Percentiles rank a stretch among this genome's conserved stretches.
phyloP scores from a whole-genome alignment of 1,284 basidiomycete genomes.

The Ceratobasidium sp. region DNA sequence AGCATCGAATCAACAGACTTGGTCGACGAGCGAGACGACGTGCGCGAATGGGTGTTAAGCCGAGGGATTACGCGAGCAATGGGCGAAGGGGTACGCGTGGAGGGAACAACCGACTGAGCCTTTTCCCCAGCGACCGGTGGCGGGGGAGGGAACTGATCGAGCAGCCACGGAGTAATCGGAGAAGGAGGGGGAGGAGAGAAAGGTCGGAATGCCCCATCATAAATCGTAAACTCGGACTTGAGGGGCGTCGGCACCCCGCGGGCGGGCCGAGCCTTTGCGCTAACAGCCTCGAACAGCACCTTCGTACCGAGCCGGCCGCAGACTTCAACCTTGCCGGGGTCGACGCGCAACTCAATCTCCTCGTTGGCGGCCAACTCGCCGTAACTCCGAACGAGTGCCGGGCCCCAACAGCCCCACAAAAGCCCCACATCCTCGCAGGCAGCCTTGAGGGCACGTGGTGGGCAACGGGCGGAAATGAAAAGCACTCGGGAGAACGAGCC shows the following conservation, averaged over 20 bases:
- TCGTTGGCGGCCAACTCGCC: conserved; percentile 27
- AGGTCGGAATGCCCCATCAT: conserved; percentile 30
- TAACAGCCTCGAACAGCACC: conserved; percentile 29
- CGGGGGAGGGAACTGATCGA: conserved; percentile 39
- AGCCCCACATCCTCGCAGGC: conserved; percentile 39
- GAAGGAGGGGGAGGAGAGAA: conserved; percentile 40
- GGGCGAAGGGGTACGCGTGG: conserved; percentile 37
- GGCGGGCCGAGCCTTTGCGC: conserved; percentile 16
- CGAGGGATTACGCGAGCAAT: conserved; percentile 35
- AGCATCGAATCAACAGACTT: conserved; percentile 41
- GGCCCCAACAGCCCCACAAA: conserved; percentile 41
- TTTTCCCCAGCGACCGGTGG: conserved; percentile 18
- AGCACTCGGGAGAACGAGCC: conserved; percentile 29
- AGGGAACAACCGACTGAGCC: conserved; percentile 1
- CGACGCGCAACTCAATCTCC: conserved; percentile 40
- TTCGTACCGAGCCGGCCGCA: conserved; percentile 26
- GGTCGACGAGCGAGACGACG: conserved; percentile 37
- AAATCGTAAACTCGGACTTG: conserved; percentile 38
- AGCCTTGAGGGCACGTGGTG: conserved; percentile 40
- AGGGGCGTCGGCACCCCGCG: conserved; percentile 29
- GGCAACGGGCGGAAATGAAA: conserved; percentile 39
- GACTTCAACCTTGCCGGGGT: conserved; percentile 42
- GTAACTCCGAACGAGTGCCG: conserved; percentile 34
- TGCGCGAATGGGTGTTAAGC: conserved; percentile 37
- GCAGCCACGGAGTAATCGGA: conserved; percentile 33